These are phyloP conservation scores for Eucalyptus cloeziana DNA, from an alignment of 345 rosid species.

Conservation along the genomic window DNA sequence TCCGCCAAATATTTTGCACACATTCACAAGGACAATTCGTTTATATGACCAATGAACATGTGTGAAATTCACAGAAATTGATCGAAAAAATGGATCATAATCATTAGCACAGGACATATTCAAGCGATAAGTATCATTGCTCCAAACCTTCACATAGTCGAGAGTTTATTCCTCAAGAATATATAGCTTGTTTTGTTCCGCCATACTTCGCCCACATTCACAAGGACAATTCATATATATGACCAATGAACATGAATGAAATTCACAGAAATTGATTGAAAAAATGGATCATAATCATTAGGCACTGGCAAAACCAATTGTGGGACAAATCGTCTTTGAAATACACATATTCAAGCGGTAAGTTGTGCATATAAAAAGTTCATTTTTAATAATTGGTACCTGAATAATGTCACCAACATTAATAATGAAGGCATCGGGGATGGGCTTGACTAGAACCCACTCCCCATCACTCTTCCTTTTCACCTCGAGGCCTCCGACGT, in stretches of 20 bases:
- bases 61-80: background rate
- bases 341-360: too few species aligned
- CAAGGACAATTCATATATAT: background rate
- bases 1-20: background rate
- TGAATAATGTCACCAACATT: constrained; percentile 16
- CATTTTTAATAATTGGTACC: background rate
- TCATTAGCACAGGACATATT: background rate
- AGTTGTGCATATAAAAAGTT: background rate
- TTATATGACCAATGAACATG: background rate
- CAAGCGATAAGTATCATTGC: constrained; percentile 26
- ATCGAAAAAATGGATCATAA: background rate
- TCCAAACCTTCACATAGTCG: constrained; percentile 41
- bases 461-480: constrained; percentile 21
- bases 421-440: constrained; percentile 2
- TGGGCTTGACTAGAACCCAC: constrained; percentile 20
- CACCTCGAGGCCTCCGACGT: constrained; percentile 23
- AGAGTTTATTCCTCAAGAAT: background rate
- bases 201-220: background rate
- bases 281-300: background rate
- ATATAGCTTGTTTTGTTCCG: background rate
- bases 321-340: too few species aligned
- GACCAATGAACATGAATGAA: background rate
- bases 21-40: background rate
- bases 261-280: background rate
- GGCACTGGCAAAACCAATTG: background rate